Evolutionary conservation across 441 rosid genomes (phyloP), one percentile per base, ranked within the genome.

Genomic region (Corymbia calophylla): DNA sequence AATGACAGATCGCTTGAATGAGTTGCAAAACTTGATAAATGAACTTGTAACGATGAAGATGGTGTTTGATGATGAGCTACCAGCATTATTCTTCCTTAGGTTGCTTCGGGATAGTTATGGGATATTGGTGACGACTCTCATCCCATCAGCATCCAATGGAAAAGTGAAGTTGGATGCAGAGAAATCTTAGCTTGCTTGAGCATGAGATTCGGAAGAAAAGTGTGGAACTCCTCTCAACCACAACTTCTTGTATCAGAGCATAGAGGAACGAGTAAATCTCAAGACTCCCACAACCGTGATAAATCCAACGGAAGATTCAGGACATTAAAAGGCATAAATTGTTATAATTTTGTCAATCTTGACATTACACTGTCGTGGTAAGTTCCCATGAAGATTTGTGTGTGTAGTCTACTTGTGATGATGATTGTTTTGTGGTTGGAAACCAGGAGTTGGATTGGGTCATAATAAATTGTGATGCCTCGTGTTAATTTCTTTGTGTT

Each of bases 301-400:
- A n/a, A 32, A 64, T 64, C 18, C 32, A 62, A 29, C 18, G 2
- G 68, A 62, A 6, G 32, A 62, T 6, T 32, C 35, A 1, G 15
- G 17, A 29, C 1, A 15, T 29, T 18, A 29, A 64, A n/a, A 15
- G 35, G 35, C 19, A 64, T 64, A 14, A 9, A 64, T 64, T 31
- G 3, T 6, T n/a, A 14, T 0, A 64, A n/a, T 64, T 64, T 3
- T 15, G 10, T 0, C n/a, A 64, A 64, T 18, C 0, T 5, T 6
- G 0, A 29, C 64, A 58, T 25, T 27, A 58, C 64, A 58, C 64
- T 25, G 5, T 15, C 7, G 15, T 14, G 15, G 64, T 58, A 25
- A 11, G 64, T 25, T 58, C 64, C 15, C 64, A 58, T 23, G 64
- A 58, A 25, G n/a, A 58, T n/a, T 58, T 11, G 14, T 60, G 0